Percentiles rank a stretch among this genome's conserved stretches.
These are phyloP conservation scores for Favolaschia claudopus DNA, from an alignment of 768 basidiomycete species.

Conservation along the genomic window DNA sequence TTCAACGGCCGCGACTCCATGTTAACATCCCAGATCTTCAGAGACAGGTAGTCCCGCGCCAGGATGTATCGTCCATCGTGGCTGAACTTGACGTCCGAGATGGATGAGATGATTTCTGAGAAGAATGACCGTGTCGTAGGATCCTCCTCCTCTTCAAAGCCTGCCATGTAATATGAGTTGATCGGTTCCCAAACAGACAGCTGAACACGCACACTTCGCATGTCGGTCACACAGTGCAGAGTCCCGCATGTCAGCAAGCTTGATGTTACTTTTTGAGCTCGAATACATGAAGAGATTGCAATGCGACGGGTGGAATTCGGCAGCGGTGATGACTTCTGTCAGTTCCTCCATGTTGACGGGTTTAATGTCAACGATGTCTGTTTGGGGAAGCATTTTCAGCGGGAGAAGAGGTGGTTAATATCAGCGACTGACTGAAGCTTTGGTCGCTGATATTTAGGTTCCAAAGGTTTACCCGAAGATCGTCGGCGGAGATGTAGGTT, in stretches of 20 bases:
- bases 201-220: constrained; percentile 81
- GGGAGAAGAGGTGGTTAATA: neutral
- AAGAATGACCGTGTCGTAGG: constrained; percentile 98
- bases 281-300: constrained; percentile 99
- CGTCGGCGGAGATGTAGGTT: constrained; percentile 99
- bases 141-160: constrained; percentile 99
- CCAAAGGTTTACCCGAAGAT: constrained; percentile 97
- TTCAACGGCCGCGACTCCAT: constrained; percentile 97
- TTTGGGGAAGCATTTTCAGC: constrained; percentile 2
- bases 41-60: constrained; percentile 94
- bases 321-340: constrained; percentile 99
- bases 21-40: constrained; percentile 99
- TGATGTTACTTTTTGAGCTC: constrained; percentile 99
- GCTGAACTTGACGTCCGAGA: constrained; percentile 99
- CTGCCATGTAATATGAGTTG: constrained; percentile 52
- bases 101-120: constrained; percentile 99
- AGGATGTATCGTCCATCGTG: constrained; percentile 97
- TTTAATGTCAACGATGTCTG: constrained; percentile 99
- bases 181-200: constrained; percentile 18
- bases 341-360: constrained; percentile 99
- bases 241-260: constrained; percentile 99
- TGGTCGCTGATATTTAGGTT: constrained; percentile 98
- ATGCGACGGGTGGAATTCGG: constrained; percentile 96
- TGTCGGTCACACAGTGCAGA: constrained; percentile 96
- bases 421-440: constrained; percentile 86